A percentile compares a stretch with the other conserved stretches of the same genome.
These are phyloP conservation scores for Trichoderma reesei DNA, from an alignment of 495 filamentous ascomycete genomes.

Conservation along the genomic window DNA sequence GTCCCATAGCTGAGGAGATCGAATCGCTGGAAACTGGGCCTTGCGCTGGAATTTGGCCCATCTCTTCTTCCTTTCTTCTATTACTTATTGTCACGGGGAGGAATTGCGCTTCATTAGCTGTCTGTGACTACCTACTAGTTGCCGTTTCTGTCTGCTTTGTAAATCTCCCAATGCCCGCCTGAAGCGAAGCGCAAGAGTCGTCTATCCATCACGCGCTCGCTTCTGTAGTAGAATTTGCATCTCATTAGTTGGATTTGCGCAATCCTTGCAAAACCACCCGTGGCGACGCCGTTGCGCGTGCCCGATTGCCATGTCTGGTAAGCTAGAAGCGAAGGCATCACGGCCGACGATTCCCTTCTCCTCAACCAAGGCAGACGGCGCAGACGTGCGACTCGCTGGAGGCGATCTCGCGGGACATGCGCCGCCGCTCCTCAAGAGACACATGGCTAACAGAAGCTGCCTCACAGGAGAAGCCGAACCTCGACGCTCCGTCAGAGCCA, in stretches of 20 bases:
- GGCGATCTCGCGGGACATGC: neutral
- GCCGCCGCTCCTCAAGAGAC: neutral
- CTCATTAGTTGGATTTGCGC: neutral
- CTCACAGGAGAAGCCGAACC: conserved; percentile 54
- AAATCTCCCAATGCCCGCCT: conserved; percentile 4
- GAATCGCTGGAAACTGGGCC: neutral
- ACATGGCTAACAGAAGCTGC: neutral
- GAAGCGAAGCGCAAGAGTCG: neutral
- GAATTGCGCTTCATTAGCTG: conserved; percentile 2
- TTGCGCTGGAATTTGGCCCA: neutral
- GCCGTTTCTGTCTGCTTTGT: neutral
- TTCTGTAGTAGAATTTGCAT: conserved; percentile 3
- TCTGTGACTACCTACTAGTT: conserved; percentile 7
- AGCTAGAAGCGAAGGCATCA: neutral
- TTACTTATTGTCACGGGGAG: neutral
- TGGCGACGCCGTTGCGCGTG: conserved; percentile 5
- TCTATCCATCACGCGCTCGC: neutral
- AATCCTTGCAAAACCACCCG: neutral
- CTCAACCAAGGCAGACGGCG: neutral
- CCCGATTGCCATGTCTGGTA: conserved; percentile 6
- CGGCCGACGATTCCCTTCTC: neutral
- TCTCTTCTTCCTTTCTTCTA: neutral
- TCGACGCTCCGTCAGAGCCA: conserved; percentile 86
- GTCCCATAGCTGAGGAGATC: neutral
- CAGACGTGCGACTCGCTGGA: neutral